phyloP scores from a whole-genome alignment of 2,329 filamentous ascomycete genomes.

The Penicillium freii region DNA sequence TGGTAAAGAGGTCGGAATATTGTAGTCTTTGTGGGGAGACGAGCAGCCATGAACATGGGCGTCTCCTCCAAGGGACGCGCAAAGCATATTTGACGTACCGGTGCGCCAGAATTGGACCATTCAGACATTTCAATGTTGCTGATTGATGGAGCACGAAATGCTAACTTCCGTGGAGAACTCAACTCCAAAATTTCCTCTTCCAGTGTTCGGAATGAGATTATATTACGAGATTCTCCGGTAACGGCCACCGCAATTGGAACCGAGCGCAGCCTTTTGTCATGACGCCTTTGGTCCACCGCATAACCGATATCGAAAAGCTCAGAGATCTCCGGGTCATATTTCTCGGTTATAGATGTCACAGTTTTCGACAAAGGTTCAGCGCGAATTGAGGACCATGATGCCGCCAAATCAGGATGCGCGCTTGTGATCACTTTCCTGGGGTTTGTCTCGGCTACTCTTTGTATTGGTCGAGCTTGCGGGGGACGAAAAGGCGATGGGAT shows the following conservation, averaged over 20 bases:
- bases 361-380: constrained; percentile 35
- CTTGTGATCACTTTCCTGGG: constrained; percentile 27
- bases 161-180: constrained; percentile 8
- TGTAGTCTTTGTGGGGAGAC: constrained; percentile 46
- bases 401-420: constrained; percentile 38
- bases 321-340: constrained; percentile 39
- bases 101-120: constrained; percentile 51
- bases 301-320: constrained; percentile 51
- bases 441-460: constrained; percentile 14
- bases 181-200: constrained; percentile 30
- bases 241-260: constrained; percentile 40
- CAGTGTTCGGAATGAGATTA: constrained; percentile 46
- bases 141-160: constrained; percentile 43
- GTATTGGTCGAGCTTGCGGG: constrained; percentile 7
- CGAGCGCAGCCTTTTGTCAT: constrained; percentile 26
- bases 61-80: constrained; percentile 44
- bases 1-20: constrained; percentile 49
- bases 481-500: constrained; percentile 24
- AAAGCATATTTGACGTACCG: constrained; percentile 57
- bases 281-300: constrained; percentile 40
- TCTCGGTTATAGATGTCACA: constrained; percentile 28
- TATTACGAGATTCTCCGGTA: constrained; percentile 48
- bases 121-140: constrained; percentile 44
- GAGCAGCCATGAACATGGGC: constrained; percentile 51
- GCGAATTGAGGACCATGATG: constrained; percentile 30